Evolutionary conservation across 2,329 filamentous ascomycete genomes (phyloP), one percentile per base, ranked within the genome.

Genomic region (Phialophora chinensis): DNA sequence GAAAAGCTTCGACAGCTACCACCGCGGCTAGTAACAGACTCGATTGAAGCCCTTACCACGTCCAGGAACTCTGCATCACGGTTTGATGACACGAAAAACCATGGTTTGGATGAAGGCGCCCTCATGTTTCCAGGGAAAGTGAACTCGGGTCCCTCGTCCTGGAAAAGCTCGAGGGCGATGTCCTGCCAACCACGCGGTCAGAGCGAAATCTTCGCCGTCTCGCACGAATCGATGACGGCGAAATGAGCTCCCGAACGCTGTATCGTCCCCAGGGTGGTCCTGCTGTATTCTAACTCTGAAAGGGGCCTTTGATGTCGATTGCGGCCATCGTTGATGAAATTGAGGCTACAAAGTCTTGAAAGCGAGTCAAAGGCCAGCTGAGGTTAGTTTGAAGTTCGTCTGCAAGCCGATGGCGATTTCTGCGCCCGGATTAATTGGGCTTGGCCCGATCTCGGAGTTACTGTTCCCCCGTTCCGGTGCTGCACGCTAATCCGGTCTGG

Each of bases 11-110:
- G 55, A 65, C 65, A 49, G 58, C 67, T 56, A 56, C 65, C 47
- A 50, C 62, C 62, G 62, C 62, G 53, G 47, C 59, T 38, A 29
- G 62, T 47, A 35, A 62, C 49, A 66, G 64, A 61, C 62, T 66
- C 31, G 42, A 49, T 57, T 31, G 58, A 60, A 50, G 42, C 50
- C 65, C 50, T 63, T 53, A 61, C 60, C 60, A 66, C 57, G 62
- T 58, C 63, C 60, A 56, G 42, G 42, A 64, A 62, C 55, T 63
- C 60, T 52, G 62, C 65, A 62, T 70, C 66, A 68, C 57, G 66
- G 54, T 62, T 62, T 56, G 60, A 66, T 54, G 52, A 47, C 52
- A 66, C 58, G 57, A 66, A 44, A 56, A 60, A 62, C 62, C 60
- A 68, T 63, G 63, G 49, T 33, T 55, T 58, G 31, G 50, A 54